These are phyloP conservation scores for Circinella umbellata DNA, from an alignment of 371 early-diverging fungal genomes.

Conservation along the genomic window DNA sequence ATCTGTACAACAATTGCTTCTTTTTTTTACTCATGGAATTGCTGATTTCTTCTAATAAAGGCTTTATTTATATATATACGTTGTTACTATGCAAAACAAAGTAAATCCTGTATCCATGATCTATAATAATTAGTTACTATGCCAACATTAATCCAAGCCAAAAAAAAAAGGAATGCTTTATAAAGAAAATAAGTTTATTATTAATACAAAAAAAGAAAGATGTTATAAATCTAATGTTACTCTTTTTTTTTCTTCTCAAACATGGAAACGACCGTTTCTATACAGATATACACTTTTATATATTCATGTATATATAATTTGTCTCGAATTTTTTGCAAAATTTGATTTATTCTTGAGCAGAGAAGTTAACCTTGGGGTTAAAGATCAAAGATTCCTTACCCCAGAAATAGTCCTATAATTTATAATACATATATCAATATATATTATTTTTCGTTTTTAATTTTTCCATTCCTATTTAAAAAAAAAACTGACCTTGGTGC, in stretches of 20 bases:
- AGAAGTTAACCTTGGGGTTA: conserved; percentile 55
- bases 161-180: not conserved
- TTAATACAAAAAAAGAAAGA: conserved; percentile 6
- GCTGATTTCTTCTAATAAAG: no score
- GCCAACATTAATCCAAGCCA: no score
- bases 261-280: not conserved
- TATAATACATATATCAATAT: not conserved
- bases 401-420: conserved; percentile 48
- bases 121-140: no score
- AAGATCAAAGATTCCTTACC: conserved; percentile 55
- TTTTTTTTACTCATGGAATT: no score
- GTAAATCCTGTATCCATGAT: no score
- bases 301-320: no score
- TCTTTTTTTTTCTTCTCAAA: not conserved
- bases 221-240: conserved; percentile 1
- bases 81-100: no score
- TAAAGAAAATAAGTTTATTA: not conserved
- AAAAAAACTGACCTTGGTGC: conserved; percentile 30
- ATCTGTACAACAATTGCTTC: no score
- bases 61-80: no score
- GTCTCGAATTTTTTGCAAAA: not conserved
- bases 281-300: no score
- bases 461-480: not conserved
- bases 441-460: not conserved
- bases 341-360: conserved; percentile 33